phyloP scores from a whole-genome alignment of 1,284 basidiomycete species.

The Malassezia pachydermatis region DNA sequence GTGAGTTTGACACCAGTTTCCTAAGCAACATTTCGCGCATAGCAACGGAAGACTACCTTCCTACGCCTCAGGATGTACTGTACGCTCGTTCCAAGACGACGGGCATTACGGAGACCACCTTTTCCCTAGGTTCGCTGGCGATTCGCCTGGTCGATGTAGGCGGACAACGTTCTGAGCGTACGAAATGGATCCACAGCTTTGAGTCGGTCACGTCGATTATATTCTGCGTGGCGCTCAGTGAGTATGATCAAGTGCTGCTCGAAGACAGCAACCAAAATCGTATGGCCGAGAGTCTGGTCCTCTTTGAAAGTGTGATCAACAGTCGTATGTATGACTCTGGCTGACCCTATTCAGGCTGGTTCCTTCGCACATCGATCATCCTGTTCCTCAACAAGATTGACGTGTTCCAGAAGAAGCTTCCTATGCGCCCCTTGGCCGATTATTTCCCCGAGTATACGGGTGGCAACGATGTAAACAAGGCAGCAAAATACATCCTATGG shows the following conservation, averaged over 20 bases:
- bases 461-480: conserved; percentile 89
- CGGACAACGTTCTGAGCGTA: conserved; percentile 42
- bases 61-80: conserved; percentile 78
- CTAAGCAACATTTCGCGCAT: conserved; percentile 76
- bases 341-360: conserved; percentile 67
- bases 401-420: conserved; percentile 84
- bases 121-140: conserved; percentile 50
- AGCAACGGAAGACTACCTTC: conserved; percentile 66
- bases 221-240: conserved; percentile 47
- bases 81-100: conserved; percentile 81
- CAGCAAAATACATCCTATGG: conserved; percentile 95
- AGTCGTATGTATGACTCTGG: conserved; percentile 24
- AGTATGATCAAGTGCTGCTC: conserved; percentile 37
- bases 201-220: conserved; percentile 43
- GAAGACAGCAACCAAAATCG: conserved; percentile 59
- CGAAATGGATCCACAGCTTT: conserved; percentile 48
- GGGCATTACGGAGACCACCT: conserved; percentile 76
- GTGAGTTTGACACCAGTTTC: conserved; percentile 56
- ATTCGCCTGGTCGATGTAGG: conserved; percentile 46
- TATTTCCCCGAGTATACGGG: conserved; percentile 89
- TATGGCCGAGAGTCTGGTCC: conserved; percentile 81
- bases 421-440: conserved; percentile 62
- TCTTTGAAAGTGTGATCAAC: conserved; percentile 94
- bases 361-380: conserved; percentile 81
- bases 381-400: conserved; percentile 77